Evolutionary conservation across 1,284 basidiomycete genomes (phyloP).

Genomic region (Sporisorium reilianum): DNA sequence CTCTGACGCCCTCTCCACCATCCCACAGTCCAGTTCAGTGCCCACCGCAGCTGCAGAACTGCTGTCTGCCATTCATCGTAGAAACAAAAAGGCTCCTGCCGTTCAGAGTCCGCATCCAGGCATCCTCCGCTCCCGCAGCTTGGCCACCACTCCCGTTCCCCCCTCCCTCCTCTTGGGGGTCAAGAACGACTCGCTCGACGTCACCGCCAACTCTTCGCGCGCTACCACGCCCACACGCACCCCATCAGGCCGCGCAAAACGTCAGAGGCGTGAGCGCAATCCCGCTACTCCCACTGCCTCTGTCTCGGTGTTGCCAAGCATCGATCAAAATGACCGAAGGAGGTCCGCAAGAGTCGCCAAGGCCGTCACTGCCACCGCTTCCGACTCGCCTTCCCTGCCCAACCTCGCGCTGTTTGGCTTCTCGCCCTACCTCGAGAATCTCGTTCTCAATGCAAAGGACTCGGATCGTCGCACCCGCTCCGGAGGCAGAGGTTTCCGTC

Average conservation of each 20-base stretch:
- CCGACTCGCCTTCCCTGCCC: conserved; percentile 31
- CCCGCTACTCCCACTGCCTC: conserved; percentile 7
- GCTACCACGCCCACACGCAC: conserved; percentile 38
- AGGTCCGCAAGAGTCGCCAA: conserved; percentile 47
- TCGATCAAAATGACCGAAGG: conserved; percentile 37
- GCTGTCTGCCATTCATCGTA: conserved; percentile 25
- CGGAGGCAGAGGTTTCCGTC: conserved; percentile 27
- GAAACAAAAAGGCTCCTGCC: conserved; percentile 38
- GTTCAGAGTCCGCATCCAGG: conserved; percentile 37
- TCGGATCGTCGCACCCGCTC: conserved; percentile 42
- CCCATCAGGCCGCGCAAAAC: conserved; percentile 27
- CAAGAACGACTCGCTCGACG: conserved; percentile 25
- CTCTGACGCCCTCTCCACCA: conserved; percentile 35
- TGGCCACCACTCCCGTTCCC: conserved; percentile 38
- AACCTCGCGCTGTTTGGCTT: conserved; percentile 44
- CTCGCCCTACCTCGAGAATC: conserved; percentile 49
- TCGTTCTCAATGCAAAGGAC: conserved; percentile 40
- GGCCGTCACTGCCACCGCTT: conserved; percentile 24
- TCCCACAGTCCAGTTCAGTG: conserved; percentile 7
- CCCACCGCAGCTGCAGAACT: conserved; percentile 30
- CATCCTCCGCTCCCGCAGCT: conserved; percentile 35
- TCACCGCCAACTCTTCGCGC: conserved; percentile 33
- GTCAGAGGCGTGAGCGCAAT: conserved; percentile 40
- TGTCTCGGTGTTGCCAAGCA: conserved; percentile 25
- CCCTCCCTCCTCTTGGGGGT: conserved; percentile 17